A percentile compares a stretch with the other conserved stretches of the same genome.
Conservation (phyloP, 768 basidiomycete species). For the Astraeus odoratus region DNA sequence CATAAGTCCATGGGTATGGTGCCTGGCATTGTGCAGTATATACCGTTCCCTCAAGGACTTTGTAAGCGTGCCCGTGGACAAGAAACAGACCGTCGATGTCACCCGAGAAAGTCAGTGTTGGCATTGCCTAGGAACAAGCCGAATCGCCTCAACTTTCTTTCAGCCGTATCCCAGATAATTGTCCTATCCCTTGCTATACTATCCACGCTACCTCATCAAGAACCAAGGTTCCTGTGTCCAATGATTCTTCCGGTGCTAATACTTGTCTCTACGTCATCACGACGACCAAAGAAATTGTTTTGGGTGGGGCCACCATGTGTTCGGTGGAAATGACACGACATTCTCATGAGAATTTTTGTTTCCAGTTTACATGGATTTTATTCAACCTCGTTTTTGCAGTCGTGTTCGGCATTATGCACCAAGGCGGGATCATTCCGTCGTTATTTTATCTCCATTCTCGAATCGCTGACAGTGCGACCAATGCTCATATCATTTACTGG, state of each 20-base stretch:
- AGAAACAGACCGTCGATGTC: constrained; percentile 9
- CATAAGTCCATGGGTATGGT: constrained; percentile 28
- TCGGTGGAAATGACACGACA: background rate
- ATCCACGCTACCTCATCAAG: constrained; percentile 33
- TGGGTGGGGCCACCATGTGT: constrained; percentile 21
- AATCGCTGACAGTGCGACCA: constrained; percentile 7
- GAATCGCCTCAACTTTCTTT: constrained; percentile 3
- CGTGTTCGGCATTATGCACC: constrained; percentile 33
- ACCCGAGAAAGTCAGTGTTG: constrained; percentile 13
- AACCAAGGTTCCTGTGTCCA: constrained; percentile 32
- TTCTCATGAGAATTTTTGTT: background rate
- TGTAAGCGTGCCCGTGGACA: constrained; percentile 1
- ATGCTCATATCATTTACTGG: constrained; percentile 28
- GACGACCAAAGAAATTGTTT: constrained; percentile 22
- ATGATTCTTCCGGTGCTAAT: constrained; percentile 29
- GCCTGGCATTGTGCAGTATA: constrained; percentile 13
- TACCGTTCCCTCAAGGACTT: constrained; percentile 3
- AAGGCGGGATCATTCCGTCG: constrained; percentile 37
- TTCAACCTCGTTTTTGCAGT: constrained; percentile 24
- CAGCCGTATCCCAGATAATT: constrained; percentile 26
- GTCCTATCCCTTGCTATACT: constrained; percentile 23
- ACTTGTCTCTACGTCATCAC: constrained; percentile 20
- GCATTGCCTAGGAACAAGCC: too few relatives aligned
- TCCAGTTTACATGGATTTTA: constrained; percentile 22
- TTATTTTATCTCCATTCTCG: constrained; percentile 26